Percentiles rank a stretch among this genome's conserved stretches.
Evolutionary conservation across 2,329 filamentous ascomycete genomes (phyloP).

Genomic region (Diaporthe nobilis): DNA sequence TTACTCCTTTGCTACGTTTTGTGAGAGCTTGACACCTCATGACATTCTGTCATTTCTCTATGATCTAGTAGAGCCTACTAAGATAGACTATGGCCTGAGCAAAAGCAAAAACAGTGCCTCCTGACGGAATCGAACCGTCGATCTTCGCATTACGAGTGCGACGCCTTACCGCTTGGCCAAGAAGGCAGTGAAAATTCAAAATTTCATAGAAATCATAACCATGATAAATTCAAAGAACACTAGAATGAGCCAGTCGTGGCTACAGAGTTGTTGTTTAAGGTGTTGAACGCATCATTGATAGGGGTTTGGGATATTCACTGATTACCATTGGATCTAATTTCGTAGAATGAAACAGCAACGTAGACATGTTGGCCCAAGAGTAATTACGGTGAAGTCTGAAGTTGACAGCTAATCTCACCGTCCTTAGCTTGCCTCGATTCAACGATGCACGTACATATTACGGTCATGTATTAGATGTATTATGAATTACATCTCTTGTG

Average conservation of each 20-base stretch:
- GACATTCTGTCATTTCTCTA: neutral
- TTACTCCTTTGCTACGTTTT: too few species aligned
- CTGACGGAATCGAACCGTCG: conserved; percentile 43
- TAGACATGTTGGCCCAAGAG: neutral
- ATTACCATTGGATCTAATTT: neutral
- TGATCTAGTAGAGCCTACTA: neutral
- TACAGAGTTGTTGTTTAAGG: too few species aligned
- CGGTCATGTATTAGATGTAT: neutral
- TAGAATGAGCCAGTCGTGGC: neutral
- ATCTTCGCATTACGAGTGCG: conserved; percentile 43
- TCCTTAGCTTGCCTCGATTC: neutral
- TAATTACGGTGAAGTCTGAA: neutral
- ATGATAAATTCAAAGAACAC: neutral
- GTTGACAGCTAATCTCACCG: neutral
- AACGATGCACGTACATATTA: neutral
- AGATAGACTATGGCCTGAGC: neutral
- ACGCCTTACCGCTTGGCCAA: conserved; percentile 42
- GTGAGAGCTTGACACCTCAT: neutral
- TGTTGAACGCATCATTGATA: neutral
- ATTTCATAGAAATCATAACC: accelerated
- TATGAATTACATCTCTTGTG: too few species aligned
- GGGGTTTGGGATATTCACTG: neutral
- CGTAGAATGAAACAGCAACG: neutral
- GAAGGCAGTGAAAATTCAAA: conserved; percentile 1
- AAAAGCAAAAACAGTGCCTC: conserved; percentile 32